phyloP scores from a whole-genome alignment of 257 asterid genomes.

The Cruciata laevipes region DNA sequence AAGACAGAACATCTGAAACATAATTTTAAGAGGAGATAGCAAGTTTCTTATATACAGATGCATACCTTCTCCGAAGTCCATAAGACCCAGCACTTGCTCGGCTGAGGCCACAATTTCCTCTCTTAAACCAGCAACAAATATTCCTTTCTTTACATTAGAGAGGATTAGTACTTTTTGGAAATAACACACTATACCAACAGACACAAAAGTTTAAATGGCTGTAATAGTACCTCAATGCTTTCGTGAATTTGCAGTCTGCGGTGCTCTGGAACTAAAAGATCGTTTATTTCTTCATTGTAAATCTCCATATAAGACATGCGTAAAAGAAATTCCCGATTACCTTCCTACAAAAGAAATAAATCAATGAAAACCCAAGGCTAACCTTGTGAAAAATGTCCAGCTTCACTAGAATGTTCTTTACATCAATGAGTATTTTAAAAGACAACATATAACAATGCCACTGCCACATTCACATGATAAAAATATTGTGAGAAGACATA shows the following conservation, averaged over 20 bases:
- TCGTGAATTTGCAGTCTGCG: constrained; percentile 88
- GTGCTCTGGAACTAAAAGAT: constrained; percentile 89
- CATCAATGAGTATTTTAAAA: constrained; percentile 2
- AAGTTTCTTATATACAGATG: neutral
- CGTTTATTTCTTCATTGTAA: constrained; percentile 94
- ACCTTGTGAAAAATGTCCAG: neutral
- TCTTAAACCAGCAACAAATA: constrained; percentile 92
- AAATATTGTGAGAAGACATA: neutral
- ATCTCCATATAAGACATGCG: constrained; percentile 99
- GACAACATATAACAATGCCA: neutral
- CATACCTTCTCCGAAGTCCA: constrained; percentile 94
- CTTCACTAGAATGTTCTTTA: neutral
- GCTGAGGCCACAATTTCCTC: constrained; percentile 93
- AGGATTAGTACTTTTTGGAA: constrained; percentile 3
- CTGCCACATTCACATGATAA: neutral
- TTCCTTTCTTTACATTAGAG: constrained; percentile 61
- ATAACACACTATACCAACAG: constrained; percentile 4
- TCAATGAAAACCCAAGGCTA: constrained; percentile 6
- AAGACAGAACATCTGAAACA: neutral
- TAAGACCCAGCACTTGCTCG: constrained; percentile 75
- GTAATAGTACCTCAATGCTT: constrained; percentile 64
- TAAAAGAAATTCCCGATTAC: constrained; percentile 72
- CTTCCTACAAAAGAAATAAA: constrained; percentile 38
- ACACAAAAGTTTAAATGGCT: neutral
- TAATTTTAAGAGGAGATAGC: neutral